Percentiles rank a stretch among this genome's conserved stretches.
Conservation (phyloP, 345 rosid genomes). For the Populus alba region DNA sequence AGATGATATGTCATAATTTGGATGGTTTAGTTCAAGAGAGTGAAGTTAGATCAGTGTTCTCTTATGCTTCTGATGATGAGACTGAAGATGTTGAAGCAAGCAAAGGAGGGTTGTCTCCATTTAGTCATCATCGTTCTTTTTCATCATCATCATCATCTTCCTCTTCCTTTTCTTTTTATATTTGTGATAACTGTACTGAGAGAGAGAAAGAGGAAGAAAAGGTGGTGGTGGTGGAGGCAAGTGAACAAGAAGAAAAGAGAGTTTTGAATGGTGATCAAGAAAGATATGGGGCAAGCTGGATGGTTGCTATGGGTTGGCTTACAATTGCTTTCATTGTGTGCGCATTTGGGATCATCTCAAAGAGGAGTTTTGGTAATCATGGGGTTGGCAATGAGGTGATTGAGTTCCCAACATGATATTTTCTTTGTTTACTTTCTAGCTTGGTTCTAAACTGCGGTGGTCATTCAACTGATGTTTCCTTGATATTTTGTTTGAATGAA, state of each 20-base stretch:
- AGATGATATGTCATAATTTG: background rate
- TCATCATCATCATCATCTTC: background rate
- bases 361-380: constrained; percentile 2
- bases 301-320: constrained; percentile 15
- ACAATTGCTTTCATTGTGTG: constrained; percentile 5
- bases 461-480: background rate
- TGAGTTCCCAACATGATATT: constrained; percentile 40
- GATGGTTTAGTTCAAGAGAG: background rate
- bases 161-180: constrained; percentile 10
- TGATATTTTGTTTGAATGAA: background rate
- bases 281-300: background rate
- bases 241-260: background rate
- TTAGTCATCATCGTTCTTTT: background rate
- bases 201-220: constrained; percentile 9
- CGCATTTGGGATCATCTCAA: constrained; percentile 17
- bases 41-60: constrained; percentile 9
- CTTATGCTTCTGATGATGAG: constrained; percentile 19
- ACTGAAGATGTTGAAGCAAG: background rate
- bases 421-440: background rate
- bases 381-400: constrained; percentile 16
- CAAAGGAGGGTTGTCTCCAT: background rate
- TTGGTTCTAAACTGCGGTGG: background rate
- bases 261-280: background rate
- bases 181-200: constrained; percentile 12
- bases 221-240: background rate